A percentile compares a stretch with the other conserved stretches of the same genome.
Evolutionary conservation across 1,139 yeast species (phyloP).

Genomic region (Dujonia santamariae): DNA sequence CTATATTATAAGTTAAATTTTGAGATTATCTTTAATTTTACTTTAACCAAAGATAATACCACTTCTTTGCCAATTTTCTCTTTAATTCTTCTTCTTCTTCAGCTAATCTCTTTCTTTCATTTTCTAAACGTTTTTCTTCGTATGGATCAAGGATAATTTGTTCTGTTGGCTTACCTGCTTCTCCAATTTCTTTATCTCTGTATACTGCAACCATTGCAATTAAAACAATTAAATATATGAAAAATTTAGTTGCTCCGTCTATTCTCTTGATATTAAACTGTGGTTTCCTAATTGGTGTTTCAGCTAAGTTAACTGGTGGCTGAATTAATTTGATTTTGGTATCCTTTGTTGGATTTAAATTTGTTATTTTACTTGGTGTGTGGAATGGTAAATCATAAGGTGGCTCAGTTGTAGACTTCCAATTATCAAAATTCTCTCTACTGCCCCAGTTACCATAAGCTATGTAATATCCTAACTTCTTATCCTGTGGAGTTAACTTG

Average conservation of each 20-base stretch:
- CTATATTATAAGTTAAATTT: too few relatives aligned
- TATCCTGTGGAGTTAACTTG: slow-evolving; percentile 40
- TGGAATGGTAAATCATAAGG: slow-evolving; percentile 58
- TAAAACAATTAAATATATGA: slow-evolving; percentile 45
- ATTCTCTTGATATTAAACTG: slow-evolving; percentile 50
- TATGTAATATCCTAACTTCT: slow-evolving; percentile 52
- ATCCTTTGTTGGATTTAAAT: slow-evolving; percentile 20
- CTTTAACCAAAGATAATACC: slow-evolving; percentile 29
- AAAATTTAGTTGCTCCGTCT: slow-evolving; percentile 54
- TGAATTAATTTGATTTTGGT: slow-evolving; percentile 28
- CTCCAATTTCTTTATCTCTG: slow-evolving; percentile 50
- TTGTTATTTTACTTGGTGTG: slow-evolving; percentile 32
- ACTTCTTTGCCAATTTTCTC: slow-evolving; percentile 13
- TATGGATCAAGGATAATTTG: slow-evolving; percentile 35
- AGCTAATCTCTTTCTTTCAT: slow-evolving; percentile 14
- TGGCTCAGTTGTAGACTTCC: slow-evolving; percentile 31
- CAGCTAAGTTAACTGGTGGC: slow-evolving; percentile 43
- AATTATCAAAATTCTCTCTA: slow-evolving; percentile 51
- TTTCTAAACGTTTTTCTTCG: slow-evolving; percentile 26
- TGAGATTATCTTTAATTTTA: too few relatives aligned
- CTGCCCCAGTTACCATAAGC: slow-evolving; percentile 67
- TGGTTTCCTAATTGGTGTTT: slow-evolving; percentile 43
- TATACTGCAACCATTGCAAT: slow-evolving; percentile 43
- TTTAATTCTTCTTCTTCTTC: slow-evolving; percentile 13
- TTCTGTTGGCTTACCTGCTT: slow-evolving; percentile 45